These are phyloP conservation scores for Penicillium cataractarum DNA, from an alignment of 495 filamentous ascomycete genomes.

Conservation along the genomic window DNA sequence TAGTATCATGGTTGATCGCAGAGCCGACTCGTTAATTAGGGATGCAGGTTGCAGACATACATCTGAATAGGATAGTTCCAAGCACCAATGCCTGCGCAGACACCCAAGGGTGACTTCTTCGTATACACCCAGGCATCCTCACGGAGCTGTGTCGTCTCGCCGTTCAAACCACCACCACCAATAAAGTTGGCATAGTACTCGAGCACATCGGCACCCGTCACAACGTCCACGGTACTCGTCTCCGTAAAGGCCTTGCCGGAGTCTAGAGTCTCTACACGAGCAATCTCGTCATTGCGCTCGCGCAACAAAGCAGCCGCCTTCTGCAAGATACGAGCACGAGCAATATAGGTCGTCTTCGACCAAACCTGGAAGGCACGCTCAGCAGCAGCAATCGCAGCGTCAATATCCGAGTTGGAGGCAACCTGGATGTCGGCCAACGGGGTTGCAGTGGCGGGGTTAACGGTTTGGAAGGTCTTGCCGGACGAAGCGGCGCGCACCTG, in stretches of 20 bases:
- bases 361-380: slow-evolving; percentile 65
- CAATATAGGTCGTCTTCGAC: slow-evolving; percentile 65
- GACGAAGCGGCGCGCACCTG: slow-evolving; percentile 60
- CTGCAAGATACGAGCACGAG: slow-evolving; percentile 70
- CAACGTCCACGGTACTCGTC: slow-evolving; percentile 74
- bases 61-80: slow-evolving; percentile 91
- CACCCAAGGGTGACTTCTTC: slow-evolving; percentile 72
- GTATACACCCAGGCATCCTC: slow-evolving; percentile 76
- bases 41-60: slow-evolving; percentile 31
- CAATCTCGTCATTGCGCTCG: slow-evolving; percentile 70
- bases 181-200: slow-evolving; percentile 78
- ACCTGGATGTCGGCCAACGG: slow-evolving; percentile 65
- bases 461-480: slow-evolving; percentile 63
- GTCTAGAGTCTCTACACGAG: slow-evolving; percentile 68
- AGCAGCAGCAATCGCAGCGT: slow-evolving; percentile 66
- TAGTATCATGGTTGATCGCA: not conserved
- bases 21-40: not conserved
- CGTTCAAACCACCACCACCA: slow-evolving; percentile 68
- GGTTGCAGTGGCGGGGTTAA: slow-evolving; percentile 68
- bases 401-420: slow-evolving; percentile 65
- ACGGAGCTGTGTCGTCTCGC: slow-evolving; percentile 67
- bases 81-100: slow-evolving; percentile 78
- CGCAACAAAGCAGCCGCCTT: slow-evolving; percentile 68
- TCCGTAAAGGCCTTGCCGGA: slow-evolving; percentile 77
- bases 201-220: slow-evolving; percentile 74